These are phyloP conservation scores for Aureobasidium musti DNA, from an alignment of 2,329 filamentous ascomycete species.

Conservation along the genomic window DNA sequence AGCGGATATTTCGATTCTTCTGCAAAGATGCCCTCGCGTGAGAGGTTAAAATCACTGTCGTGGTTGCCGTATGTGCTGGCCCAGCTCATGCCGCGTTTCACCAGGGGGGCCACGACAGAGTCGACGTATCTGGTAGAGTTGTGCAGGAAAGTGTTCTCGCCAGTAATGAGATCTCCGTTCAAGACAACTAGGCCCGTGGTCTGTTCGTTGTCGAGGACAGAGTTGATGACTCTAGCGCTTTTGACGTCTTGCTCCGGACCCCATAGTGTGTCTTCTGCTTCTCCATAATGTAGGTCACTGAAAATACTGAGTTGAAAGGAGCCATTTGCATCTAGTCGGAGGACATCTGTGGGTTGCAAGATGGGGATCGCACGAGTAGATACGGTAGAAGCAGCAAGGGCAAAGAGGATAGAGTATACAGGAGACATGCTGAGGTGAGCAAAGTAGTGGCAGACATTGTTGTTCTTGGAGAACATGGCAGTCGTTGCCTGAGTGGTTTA, in stretches of 20 bases:
- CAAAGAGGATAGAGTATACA: slow-evolving; percentile 23
- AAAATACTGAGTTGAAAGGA: slow-evolving; percentile 61
- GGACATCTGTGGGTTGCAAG: slow-evolving; percentile 23
- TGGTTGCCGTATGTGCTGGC: slow-evolving; percentile 73
- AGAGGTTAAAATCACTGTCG: slow-evolving; percentile 62
- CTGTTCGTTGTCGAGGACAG: slow-evolving; percentile 59
- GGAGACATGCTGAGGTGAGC: slow-evolving; percentile 18
- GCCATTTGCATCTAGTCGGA: slow-evolving; percentile 40
- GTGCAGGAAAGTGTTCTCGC: slow-evolving; percentile 60
- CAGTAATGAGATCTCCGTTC: slow-evolving; percentile 71
- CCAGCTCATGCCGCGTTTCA: slow-evolving; percentile 60
- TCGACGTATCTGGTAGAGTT: slow-evolving; percentile 63
- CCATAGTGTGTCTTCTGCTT: slow-evolving; percentile 55
- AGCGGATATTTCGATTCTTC: slow-evolving; percentile 45
- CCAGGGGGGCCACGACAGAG: slow-evolving; percentile 59
- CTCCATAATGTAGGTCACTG: slow-evolving; percentile 70
- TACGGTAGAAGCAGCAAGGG: slow-evolving; percentile 23
- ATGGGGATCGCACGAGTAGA: slow-evolving; percentile 27
- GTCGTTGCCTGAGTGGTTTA: not conserved
- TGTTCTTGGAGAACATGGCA: not conserved
- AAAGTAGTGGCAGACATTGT: slow-evolving; percentile 2
- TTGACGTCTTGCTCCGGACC: slow-evolving; percentile 58
- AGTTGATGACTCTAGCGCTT: slow-evolving; percentile 59
- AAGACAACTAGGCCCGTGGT: slow-evolving; percentile 63
- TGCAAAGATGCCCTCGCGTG: slow-evolving; percentile 47